Percentiles rank a stretch among this genome's conserved stretches.
phyloP scores from a whole-genome alignment of 202 grass and related monocot species.

The Panicum virgatum region DNA sequence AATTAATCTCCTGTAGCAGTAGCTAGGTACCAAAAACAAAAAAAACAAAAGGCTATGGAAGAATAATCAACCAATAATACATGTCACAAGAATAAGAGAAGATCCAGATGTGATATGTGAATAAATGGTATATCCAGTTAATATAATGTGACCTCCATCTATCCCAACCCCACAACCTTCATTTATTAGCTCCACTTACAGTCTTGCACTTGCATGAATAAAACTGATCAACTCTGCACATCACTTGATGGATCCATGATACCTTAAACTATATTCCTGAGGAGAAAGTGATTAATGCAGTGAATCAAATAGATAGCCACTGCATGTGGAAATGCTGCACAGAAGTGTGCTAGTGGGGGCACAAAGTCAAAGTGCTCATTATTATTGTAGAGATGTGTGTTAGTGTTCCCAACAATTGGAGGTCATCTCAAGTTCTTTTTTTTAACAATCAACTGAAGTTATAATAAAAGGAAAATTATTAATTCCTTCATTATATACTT shows the following conservation, averaged over 20 bases:
- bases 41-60: not conserved
- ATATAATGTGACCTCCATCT: conserved; percentile 17
- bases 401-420: not conserved
- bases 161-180: not conserved
- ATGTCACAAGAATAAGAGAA: not conserved
- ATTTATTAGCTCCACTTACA: not conserved
- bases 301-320: conserved; percentile 5
- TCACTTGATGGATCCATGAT: conserved; percentile 1
- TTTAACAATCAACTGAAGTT: not conserved
- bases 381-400: not conserved
- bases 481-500: not conserved
- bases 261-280: conserved; percentile 21
- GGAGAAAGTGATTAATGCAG: conserved; percentile 10
- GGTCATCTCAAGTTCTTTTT: not conserved
- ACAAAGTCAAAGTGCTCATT: conserved; percentile 21
- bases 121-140: conserved; percentile 31
- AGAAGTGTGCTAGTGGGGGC: not conserved
- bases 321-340: conserved; percentile 32
- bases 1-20: not conserved
- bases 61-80: not conserved
- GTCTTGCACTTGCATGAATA: conserved; percentile 7
- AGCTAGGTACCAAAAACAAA: not conserved
- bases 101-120: conserved; percentile 30
- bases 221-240: not conserved
- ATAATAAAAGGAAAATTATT: not conserved